A percentile compares a stretch with the other conserved stretches of the same genome.
Conservation (phyloP, 345 rosid species). For the Eucalyptus globulus region DNA sequence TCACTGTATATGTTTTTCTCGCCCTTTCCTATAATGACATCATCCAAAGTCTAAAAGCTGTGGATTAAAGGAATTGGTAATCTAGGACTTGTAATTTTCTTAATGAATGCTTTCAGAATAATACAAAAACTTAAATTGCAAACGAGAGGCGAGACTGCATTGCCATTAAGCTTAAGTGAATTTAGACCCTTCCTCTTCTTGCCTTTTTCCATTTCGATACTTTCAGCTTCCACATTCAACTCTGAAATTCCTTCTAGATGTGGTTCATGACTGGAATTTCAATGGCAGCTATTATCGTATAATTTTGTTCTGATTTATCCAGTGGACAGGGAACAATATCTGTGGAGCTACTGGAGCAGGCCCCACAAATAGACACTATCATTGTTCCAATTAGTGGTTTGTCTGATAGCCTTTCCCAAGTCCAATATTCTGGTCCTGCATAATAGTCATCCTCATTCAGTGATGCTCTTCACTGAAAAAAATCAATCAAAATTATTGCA, state of each 20-base stretch:
- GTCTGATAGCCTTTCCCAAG: neutral
- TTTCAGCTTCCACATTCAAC: neutral
- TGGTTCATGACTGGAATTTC: neutral
- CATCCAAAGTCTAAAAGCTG: neutral
- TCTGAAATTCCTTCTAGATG: neutral
- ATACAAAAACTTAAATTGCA: neutral
- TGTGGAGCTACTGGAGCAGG: constrained; percentile 77
- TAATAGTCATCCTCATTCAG: neutral
- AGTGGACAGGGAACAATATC: constrained; percentile 92
- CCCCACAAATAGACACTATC: constrained; percentile 53
- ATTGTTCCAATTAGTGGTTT: constrained; percentile 82
- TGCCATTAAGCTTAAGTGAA: neutral
- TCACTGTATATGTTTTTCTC: neutral
- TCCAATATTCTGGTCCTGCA: neutral
- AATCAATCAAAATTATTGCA: neutral
- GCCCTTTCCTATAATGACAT: neutral
- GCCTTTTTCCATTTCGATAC: neutral
- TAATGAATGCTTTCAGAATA: neutral
- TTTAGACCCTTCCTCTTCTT: neutral
- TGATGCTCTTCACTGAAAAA: neutral
- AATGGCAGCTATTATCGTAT: neutral
- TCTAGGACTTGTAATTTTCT: neutral
- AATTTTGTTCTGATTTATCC: constrained; percentile 1
- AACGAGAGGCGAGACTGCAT: neutral
- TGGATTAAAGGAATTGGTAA: neutral